Conservation (phyloP, 768 basidiomycete genomes). For the Boletus vermiculosoides region DNA sequence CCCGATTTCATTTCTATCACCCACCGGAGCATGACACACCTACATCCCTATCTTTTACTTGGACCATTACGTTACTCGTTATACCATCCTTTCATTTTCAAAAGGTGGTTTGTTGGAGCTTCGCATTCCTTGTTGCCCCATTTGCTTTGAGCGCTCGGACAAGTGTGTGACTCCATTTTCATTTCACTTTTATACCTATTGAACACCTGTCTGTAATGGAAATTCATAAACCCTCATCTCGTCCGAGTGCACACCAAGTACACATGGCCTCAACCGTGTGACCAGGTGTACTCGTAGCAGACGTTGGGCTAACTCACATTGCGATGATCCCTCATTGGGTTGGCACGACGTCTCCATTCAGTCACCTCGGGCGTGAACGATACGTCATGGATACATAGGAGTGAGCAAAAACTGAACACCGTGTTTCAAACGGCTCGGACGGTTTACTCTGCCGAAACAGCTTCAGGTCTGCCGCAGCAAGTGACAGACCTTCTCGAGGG, state of each 20-base stretch:
- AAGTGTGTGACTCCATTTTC: not conserved
- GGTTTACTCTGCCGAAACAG: not conserved
- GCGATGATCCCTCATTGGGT: not conserved
- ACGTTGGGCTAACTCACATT: not conserved
- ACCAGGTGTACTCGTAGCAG: not conserved
- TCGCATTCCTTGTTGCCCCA: slow-evolving; percentile 1
- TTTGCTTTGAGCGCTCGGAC: not conserved
- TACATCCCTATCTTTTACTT: not conserved
- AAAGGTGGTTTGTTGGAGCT: not conserved
- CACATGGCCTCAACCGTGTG: not conserved
- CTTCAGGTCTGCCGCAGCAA: not conserved
- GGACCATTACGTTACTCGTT: not conserved
- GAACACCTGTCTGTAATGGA: slow-evolving; percentile 26
- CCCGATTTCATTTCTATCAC: slow-evolving; percentile 6
- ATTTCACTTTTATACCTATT: slow-evolving; percentile 6
- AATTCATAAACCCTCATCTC: not conserved
- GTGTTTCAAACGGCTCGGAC: not conserved
- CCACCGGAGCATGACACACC: slow-evolving; percentile 11
- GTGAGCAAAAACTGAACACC: no score
- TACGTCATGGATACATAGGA: not conserved
- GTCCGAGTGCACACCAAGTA: not conserved
- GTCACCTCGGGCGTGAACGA: not conserved
- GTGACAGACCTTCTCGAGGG: not conserved
- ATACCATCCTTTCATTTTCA: not conserved
- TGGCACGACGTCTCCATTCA: not conserved